Conservation (phyloP, 164 flowering plant species). For the Vitis amurensis region DNA sequence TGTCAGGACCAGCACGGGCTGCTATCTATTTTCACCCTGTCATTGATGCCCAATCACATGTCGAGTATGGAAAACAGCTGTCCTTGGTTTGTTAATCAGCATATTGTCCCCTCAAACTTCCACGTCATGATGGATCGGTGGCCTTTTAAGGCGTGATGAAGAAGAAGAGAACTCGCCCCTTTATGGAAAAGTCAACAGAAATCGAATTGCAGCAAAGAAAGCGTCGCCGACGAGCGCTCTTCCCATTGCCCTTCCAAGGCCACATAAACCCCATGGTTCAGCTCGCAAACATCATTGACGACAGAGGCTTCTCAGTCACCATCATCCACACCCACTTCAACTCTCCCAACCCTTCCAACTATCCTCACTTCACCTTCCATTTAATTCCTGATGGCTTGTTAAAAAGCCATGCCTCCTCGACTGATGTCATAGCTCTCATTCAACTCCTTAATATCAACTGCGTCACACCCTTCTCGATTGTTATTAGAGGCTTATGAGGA, state of each 20-base stretch:
- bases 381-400: constrained; percentile 21
- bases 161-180: too few species aligned
- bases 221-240: constrained; percentile 14
- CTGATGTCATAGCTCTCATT: constrained; percentile 8
- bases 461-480: constrained; percentile 17
- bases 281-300: constrained; percentile 38
- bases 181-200: too few species aligned
- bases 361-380: constrained; percentile 43
- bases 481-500: constrained; percentile 21
- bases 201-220: neutral
- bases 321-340: constrained; percentile 43
- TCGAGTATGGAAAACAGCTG: too few species aligned
- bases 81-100: too few species aligned
- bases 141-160: too few species aligned
- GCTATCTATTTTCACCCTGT: too few species aligned
- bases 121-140: too few species aligned
- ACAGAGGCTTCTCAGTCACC: constrained; percentile 51
- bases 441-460: constrained; percentile 20
- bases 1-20: too few species aligned
- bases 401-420: constrained; percentile 1
- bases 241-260: constrained; percentile 52
- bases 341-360: too few species aligned
- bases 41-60: too few species aligned
- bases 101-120: too few species aligned
- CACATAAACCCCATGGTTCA: constrained; percentile 55